Evolutionary conservation across 2,329 filamentous ascomycete species (phyloP), one percentile per base, ranked within the genome.

Genomic region (Claviceps sp.): DNA sequence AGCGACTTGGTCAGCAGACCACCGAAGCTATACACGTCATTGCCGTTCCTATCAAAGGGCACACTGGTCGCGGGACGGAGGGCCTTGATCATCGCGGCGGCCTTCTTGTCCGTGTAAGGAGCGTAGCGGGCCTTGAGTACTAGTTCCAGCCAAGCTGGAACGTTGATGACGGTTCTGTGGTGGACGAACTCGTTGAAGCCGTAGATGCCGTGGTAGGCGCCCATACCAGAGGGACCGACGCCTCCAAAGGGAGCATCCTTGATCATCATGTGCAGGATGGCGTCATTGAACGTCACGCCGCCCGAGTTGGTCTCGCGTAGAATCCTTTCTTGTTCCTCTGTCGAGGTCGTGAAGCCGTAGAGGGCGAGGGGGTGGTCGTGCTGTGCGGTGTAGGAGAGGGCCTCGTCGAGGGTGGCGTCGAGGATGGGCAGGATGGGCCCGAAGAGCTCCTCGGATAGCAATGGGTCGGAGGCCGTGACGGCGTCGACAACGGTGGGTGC

Each of bases 231-330:
- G 13, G 64, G 63, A 13, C 73, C 72, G 18, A 73, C 67, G 5
- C 73, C 72, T 14, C 73, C 72, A 53, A 75, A 75, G 0, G 72
- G 71, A 0, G 68, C 67, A 13, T 60, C 62, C 0, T 62, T 62
- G n/a, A 69, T 61, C 1, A 57, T 60, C 24, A 65, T 63, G 46
- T 74, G 72, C 5, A 71, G 55, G 36, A 66, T 57, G 14, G 64
- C 61, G 54, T 72, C 70, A 54, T 75, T 75, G 56, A 74, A 61
- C 0, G 70, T 72, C 47, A 73, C 70, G 14, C 72, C 71, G 22
- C 72, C 72, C 7, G 70, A 72, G 20, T 59, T 64, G 38, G 65
- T 65, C 48, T 58, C 50, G 48, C 57, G 52, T 38, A 58, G 52
- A 43, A 60, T 63, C 46, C 62, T 60, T 16, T 64, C 56, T 47